Evolutionary conservation across 768 basidiomycete genomes (phyloP).

Genomic region (Tricholoma sp.): DNA sequence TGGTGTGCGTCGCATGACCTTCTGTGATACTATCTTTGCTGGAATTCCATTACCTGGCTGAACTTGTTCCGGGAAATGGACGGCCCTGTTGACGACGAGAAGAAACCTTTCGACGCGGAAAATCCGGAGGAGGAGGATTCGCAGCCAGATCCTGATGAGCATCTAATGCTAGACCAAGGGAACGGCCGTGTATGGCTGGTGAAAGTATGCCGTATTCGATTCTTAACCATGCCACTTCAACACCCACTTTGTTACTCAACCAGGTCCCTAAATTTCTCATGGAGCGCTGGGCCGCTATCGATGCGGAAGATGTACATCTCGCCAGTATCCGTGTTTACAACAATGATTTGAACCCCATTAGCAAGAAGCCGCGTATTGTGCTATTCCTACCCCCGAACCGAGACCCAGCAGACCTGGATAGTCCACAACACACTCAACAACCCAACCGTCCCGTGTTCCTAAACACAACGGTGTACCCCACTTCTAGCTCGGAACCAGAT

Average conservation of each 20-base stretch:
- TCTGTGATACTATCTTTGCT: background rate
- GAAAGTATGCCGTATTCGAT: conserved; percentile 49
- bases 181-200: conserved; percentile 80
- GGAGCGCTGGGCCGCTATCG: conserved; percentile 77
- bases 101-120: conserved; percentile 66
- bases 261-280: conserved; percentile 86
- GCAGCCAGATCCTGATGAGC: conserved; percentile 77
- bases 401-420: conserved; percentile 28
- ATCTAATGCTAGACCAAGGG: conserved; percentile 71
- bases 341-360: conserved; percentile 35
- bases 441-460: conserved; percentile 36
- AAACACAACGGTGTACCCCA: conserved; percentile 24
- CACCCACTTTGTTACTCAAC: conserved; percentile 1
- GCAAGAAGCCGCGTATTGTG: conserved; percentile 54
- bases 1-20: no score
- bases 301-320: conserved; percentile 71
- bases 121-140: conserved; percentile 42
- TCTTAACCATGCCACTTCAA: background rate
- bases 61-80: conserved; percentile 5
- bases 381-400: conserved; percentile 61
- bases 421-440: conserved; percentile 12
- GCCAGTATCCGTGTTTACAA: conserved; percentile 83
- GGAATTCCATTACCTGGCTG: no score
- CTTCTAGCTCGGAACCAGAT: conserved; percentile 44
- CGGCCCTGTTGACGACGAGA: conserved; percentile 49